A percentile compares a stretch with the other conserved stretches of the same genome.
These are phyloP conservation scores for Cenchrus americanus DNA, from an alignment of 176 grass and related monocot genomes.

Conservation along the genomic window DNA sequence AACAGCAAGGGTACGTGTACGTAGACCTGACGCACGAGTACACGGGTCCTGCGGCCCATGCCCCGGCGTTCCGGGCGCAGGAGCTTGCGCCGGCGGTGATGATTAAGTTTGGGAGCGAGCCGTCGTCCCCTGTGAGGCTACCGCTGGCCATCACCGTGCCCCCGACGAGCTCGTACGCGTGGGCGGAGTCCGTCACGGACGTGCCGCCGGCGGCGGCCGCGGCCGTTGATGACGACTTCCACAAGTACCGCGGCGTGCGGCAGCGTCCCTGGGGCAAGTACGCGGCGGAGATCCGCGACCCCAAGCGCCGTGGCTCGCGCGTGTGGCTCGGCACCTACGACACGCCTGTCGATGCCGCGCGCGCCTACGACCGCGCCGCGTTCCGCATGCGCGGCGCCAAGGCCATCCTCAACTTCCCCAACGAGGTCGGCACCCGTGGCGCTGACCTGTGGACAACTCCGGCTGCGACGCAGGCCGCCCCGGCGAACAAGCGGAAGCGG, in stretches of 20 bases:
- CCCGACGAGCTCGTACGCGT: conserved; percentile 24
- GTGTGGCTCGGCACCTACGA: conserved; percentile 90
- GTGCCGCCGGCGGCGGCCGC: not conserved
- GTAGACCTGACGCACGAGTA: conserved; percentile 1
- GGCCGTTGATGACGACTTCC: conserved; percentile 35
- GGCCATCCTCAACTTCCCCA: conserved; percentile 87
- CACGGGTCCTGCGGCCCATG: not conserved
- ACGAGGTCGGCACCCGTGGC: conserved; percentile 60
- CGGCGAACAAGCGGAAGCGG: conserved; percentile 40
- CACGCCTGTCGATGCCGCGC: conserved; percentile 64
- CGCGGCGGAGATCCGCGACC: conserved; percentile 94
- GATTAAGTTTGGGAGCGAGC: conserved; percentile 39
- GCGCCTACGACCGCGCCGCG: conserved; percentile 72
- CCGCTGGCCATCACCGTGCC: conserved; percentile 44
- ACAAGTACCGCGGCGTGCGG: conserved; percentile 75
- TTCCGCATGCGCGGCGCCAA: conserved; percentile 74
- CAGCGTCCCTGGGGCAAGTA: conserved; percentile 85
- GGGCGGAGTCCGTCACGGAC: not conserved
- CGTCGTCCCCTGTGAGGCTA: conserved; percentile 4
- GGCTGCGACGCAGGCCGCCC: not conserved
- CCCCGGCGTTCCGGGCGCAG: not conserved
- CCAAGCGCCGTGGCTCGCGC: conserved; percentile 64
- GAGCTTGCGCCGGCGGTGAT: conserved; percentile 39
- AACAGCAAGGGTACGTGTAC: not conserved
- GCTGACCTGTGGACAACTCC: conserved; percentile 25